Conservation (phyloP, 495 filamentous ascomycete genomes). For the Cudoniella acicularis region DNA sequence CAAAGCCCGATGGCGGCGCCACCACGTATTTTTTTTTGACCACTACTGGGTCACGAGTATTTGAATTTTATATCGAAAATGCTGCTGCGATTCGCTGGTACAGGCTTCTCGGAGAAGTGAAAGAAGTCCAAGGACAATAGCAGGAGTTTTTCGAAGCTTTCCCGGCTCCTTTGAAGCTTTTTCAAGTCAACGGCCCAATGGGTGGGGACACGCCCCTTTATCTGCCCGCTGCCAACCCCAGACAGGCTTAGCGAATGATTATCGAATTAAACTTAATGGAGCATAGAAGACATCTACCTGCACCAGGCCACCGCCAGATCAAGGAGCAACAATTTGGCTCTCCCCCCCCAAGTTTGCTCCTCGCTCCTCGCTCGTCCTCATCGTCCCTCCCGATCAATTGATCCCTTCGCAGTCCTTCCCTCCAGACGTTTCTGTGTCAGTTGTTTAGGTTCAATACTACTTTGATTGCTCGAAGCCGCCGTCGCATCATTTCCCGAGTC, state of each 20-base stretch:
- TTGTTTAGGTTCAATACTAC: conserved; percentile 6
- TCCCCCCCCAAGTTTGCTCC: conserved; percentile 5
- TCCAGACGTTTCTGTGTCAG: not conserved
- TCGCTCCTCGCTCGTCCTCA: no score
- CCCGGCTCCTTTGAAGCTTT: not conserved
- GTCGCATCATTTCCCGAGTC: not conserved
- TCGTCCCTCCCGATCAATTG: conserved; percentile 15
- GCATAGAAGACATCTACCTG: no score
- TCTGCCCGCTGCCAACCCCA: not conserved
- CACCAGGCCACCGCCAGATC: not conserved
- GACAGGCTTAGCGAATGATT: not conserved
- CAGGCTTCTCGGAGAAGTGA: not conserved
- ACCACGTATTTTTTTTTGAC: not conserved
- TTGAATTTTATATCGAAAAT: not conserved
- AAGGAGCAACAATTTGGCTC: not conserved
- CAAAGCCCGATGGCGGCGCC: not conserved
- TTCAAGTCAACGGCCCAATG: not conserved
- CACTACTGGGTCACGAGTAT: not conserved
- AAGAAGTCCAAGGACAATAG: conserved; percentile 1
- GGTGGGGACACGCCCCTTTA: not conserved
- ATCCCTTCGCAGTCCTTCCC: not conserved
- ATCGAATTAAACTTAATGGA: not conserved
- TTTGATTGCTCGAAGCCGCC: not conserved
- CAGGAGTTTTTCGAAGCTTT: conserved; percentile 5
- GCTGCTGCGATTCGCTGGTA: not conserved